Conservation (phyloP, 2,329 filamentous ascomycete genomes). For the Fusarium foetens region DNA sequence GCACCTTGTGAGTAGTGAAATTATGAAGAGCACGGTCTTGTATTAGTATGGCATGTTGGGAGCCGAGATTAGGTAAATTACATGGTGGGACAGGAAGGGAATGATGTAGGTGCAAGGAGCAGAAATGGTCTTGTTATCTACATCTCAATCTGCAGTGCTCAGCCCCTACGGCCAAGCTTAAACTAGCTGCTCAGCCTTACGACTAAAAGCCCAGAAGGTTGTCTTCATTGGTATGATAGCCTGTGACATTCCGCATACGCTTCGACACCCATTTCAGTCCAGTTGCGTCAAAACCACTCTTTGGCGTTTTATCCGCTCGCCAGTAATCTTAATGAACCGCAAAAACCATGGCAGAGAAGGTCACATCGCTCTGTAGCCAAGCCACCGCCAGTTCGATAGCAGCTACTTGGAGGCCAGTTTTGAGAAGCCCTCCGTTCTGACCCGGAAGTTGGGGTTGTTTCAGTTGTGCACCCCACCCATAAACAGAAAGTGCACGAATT, state of each 20-base stretch:
- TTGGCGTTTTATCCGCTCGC: neutral
- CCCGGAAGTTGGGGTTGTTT: neutral
- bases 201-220: fast-evolving
- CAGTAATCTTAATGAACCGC: fast-evolving
- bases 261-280: neutral
- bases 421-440: neutral
- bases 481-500: neutral
- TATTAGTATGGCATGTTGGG: neutral
- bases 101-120: neutral
- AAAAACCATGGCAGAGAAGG: fast-evolving
- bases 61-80: fast-evolving
- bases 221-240: neutral
- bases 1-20: fast-evolving
- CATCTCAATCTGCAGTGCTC: fast-evolving
- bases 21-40: fast-evolving
- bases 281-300: neutral
- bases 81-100: neutral
- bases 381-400: neutral
- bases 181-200: neutral
- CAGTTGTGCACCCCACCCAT: fast-evolving
- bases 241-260: neutral
- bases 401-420: neutral
- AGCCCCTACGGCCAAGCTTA: neutral
- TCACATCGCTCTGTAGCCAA: neutral
- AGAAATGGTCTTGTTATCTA: neutral